Base-by-base conservation (phyloP, 306 rosid genomes). In the Castanopsis chinensis region DNA sequence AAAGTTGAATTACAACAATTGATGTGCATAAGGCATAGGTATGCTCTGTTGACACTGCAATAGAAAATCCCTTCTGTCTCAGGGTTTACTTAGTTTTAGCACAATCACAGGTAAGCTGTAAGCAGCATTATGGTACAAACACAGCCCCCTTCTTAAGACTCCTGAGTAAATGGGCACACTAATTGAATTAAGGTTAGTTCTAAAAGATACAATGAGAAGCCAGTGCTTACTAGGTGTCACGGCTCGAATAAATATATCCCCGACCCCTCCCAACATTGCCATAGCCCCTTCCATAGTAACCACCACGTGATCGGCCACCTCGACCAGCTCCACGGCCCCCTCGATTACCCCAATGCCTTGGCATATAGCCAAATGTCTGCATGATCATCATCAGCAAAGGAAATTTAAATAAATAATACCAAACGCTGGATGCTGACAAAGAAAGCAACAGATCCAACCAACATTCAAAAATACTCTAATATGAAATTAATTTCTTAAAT, bases 301-400 rank as follows among this genome's bases (percentile, higher is more conserved):
- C 83, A 64, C 89, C 90, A 0, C 80, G 80, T 71, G 71, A 55
- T 25, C 89, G 85, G 59, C 88, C 84, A 32, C 91, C 93, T 9
- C 83, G 87, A 45, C 83, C 35, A 21, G 80, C 77, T 32, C 85
- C 87, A 49, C 88, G 88, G 30, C 89, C 89, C 1, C 91, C 87
- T 56, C 89, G 75, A 27, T 84, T 87, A 52, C 91, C 91, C 49
- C 83, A 84, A 73, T 55, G 76, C 82, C 91, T 86, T 8, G 73
- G 0, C 75, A 83, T 69, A 74, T 86, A 87, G 49, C 89, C 89
- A 81, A 88, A 88, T 1, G 91, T 88, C 88, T 88, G 89, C 82
- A 79, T 55, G 76, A 45, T 7, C 35, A 67, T 67, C 49, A 68
- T 23, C 35, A 23, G 35, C 35, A n/a, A 43, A 45, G 33, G 37